These are phyloP conservation scores for Naganishia kalamii DNA, from an alignment of 768 basidiomycete species.

Conservation along the genomic window DNA sequence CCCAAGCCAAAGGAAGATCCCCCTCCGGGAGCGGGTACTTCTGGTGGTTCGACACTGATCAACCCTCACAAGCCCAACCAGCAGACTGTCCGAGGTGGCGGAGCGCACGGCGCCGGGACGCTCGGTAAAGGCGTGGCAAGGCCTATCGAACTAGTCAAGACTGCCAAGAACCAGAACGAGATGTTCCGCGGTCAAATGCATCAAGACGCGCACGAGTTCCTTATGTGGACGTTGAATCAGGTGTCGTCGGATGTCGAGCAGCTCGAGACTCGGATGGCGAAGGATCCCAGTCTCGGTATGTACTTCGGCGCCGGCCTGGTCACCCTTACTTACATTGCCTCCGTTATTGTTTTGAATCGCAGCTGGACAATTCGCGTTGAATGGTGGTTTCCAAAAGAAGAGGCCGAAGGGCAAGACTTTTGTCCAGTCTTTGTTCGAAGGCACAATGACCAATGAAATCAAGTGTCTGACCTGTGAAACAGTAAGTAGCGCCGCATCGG, in stretches of 20 bases:
- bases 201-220: constrained; percentile 97
- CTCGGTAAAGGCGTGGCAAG: constrained; percentile 64
- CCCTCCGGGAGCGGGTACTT: constrained; percentile 20
- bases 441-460: constrained; percentile 90
- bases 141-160: constrained; percentile 85
- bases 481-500: constrained; percentile 54
- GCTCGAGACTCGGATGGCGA: constrained; percentile 30
- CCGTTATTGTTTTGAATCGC: not conserved
- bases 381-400: constrained; percentile 38
- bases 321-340: not conserved
- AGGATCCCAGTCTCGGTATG: constrained; percentile 25
- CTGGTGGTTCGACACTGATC: constrained; percentile 22
- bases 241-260: constrained; percentile 88
- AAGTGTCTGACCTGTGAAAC: constrained; percentile 97
- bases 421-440: constrained; percentile 89
- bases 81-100: constrained; percentile 34
- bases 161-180: constrained; percentile 86
- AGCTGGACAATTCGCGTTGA: constrained; percentile 23
- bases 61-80: constrained; percentile 21
- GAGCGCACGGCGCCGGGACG: constrained; percentile 42
- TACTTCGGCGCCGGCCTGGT: not conserved
- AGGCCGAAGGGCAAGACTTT: constrained; percentile 54
- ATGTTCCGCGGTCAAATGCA: constrained; percentile 85
- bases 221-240: constrained; percentile 86
- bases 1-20: constrained; percentile 41